Percentiles rank a stretch among this genome's conserved stretches.
Evolutionary conservation across 2,329 filamentous ascomycete genomes (phyloP).

Genomic region (Pyrenochaeta sp.): DNA sequence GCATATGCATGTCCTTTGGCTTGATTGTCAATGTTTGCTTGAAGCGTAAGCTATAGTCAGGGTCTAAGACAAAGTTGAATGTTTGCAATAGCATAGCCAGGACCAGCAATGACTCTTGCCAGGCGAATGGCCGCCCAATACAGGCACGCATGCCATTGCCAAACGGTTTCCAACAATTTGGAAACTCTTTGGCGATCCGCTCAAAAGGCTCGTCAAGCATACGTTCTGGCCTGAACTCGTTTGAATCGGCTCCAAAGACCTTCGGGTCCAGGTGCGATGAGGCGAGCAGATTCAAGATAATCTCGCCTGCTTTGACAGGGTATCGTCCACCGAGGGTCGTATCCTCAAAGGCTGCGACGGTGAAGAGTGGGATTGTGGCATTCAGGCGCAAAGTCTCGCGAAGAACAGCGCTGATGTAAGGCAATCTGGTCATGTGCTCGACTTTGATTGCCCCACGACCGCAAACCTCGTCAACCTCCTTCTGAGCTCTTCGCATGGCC

Average conservation of each 20-base stretch:
- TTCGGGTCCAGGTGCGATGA: slow-evolving; percentile 19
- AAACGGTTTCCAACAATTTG: slow-evolving; percentile 25
- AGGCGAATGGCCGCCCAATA: slow-evolving; percentile 32
- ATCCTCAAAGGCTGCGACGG: slow-evolving; percentile 31
- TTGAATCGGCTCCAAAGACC: slow-evolving; percentile 25
- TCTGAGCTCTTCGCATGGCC: slow-evolving; percentile 54
- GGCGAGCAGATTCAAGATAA: slow-evolving; percentile 12
- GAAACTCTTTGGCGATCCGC: slow-evolving; percentile 10
- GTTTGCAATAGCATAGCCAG: slow-evolving; percentile 49
- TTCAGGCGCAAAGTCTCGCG: slow-evolving; percentile 64
- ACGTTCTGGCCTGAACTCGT: slow-evolving; percentile 26
- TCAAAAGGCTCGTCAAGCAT: slow-evolving; percentile 31
- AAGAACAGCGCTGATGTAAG: slow-evolving; percentile 55
- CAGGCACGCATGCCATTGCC: slow-evolving; percentile 30
- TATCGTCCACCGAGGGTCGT: slow-evolving; percentile 39
- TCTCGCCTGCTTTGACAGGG: slow-evolving; percentile 31
- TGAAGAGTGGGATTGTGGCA: slow-evolving; percentile 61
- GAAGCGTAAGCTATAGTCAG: slow-evolving; percentile 46
- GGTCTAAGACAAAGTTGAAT: slow-evolving; percentile 49
- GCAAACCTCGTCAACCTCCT: slow-evolving; percentile 62
- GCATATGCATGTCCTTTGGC: slow-evolving; percentile 44
- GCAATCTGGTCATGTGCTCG: slow-evolving; percentile 58
- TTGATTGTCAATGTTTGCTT: slow-evolving; percentile 52
- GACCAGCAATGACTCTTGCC: slow-evolving; percentile 28
- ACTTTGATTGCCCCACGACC: slow-evolving; percentile 52